Conservation (phyloP, 352 stramenopile genomes). For the Phytopythium vexans region DNA sequence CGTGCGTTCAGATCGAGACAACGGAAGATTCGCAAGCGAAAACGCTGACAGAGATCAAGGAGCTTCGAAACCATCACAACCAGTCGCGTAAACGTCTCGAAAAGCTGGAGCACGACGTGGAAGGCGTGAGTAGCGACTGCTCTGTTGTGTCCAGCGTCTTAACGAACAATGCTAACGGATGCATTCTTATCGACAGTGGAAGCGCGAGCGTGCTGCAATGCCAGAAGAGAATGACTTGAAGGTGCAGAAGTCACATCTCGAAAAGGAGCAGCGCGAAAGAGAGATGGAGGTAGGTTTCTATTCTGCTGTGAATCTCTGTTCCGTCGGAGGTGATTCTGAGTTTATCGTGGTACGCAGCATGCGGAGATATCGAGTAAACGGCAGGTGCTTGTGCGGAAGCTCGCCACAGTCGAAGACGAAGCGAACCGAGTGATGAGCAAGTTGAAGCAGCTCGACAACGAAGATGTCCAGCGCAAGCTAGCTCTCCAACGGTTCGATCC, state of each 20-base stretch:
- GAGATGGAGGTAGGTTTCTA: slow-evolving; percentile 52
- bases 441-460: slow-evolving; percentile 67
- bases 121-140: slow-evolving; percentile 27
- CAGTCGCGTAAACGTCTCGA: slow-evolving; percentile 59
- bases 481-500: slow-evolving; percentile 56
- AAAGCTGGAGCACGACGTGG: slow-evolving; percentile 57
- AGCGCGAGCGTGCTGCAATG: slow-evolving; percentile 50
- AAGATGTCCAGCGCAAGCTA: slow-evolving; percentile 63
- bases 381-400: slow-evolving; percentile 46
- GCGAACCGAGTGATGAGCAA: slow-evolving; percentile 50
- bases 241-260: slow-evolving; percentile 53
- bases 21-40: slow-evolving; percentile 65
- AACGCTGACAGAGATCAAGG: slow-evolving; percentile 63
- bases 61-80: slow-evolving; percentile 74
- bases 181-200: slow-evolving; percentile 37
- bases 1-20: slow-evolving; percentile 45
- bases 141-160: not conserved
- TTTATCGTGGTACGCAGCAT: slow-evolving; percentile 33
- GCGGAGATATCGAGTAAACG: slow-evolving; percentile 68
- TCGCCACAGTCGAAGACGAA: slow-evolving; percentile 46
- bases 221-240: slow-evolving; percentile 47
- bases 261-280: slow-evolving; percentile 62
- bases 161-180: not conserved
- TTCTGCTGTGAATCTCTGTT: too few species aligned
- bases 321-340: too few species aligned